Evolutionary conservation across 1,284 basidiomycete genomes (phyloP).

Genomic region (Athelia psychrophila): DNA sequence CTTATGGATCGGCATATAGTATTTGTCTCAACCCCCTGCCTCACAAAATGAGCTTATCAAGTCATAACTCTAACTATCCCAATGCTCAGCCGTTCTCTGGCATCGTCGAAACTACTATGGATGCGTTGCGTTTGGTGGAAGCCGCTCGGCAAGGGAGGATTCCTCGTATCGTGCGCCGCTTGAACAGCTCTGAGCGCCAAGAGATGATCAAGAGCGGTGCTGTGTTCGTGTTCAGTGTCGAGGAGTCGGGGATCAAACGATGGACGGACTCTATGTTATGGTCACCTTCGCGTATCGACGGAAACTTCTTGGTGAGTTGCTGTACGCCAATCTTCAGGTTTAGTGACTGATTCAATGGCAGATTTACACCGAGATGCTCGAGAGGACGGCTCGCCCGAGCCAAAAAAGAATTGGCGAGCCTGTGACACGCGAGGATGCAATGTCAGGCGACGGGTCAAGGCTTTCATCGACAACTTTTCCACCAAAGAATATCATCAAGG

Average conservation of each 20-base stretch:
- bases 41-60: too few species aligned
- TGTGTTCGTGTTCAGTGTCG: conserved; percentile 80
- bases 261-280: conserved; percentile 84
- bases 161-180: conserved; percentile 74
- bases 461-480: background rate
- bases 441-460: background rate
- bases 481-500: background rate
- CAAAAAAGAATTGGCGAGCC: background rate
- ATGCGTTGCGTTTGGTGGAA: conserved; percentile 77
- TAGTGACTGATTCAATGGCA: background rate
- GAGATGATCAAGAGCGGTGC: conserved; percentile 75
- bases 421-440: background rate
- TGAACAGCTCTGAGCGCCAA: conserved; percentile 73
- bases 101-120: conserved; percentile 73
- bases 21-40: too few species aligned
- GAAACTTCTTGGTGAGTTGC: conserved; percentile 71
- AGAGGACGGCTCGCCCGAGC: background rate
- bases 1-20: too few species aligned
- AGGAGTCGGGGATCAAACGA: conserved; percentile 80
- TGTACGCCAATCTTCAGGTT: background rate
- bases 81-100: conserved; percentile 48
- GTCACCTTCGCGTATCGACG: conserved; percentile 80
- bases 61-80: background rate
- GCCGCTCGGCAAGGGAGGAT: conserved; percentile 71
- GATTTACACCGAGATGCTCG: background rate